Percentiles rank a stretch among this genome's conserved stretches.
Evolutionary conservation across 805 yeast genomes (phyloP).

Genomic region (Cyberlindnera nakhonratchasimensis): DNA sequence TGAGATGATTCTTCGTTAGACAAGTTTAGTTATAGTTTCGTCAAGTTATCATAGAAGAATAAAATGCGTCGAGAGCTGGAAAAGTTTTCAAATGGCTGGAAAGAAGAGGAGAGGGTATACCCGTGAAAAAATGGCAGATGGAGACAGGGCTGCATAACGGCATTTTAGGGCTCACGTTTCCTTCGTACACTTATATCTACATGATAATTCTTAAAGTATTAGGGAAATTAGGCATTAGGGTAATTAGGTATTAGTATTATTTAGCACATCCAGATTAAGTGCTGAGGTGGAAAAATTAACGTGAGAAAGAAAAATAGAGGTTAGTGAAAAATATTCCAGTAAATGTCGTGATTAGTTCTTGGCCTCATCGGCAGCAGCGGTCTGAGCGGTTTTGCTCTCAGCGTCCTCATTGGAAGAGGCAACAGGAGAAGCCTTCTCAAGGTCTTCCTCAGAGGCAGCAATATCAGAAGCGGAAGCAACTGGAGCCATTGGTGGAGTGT

Average conservation of each 20-base stretch:
- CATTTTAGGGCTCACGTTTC: not conserved
- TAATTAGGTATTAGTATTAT: not conserved
- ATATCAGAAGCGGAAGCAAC: not conserved
- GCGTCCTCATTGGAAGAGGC: constrained; percentile 3
- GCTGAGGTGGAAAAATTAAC: not conserved
- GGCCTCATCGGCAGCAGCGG: not conserved
- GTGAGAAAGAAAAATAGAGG: not conserved
- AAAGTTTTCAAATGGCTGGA: not conserved
- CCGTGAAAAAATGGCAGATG: constrained; percentile 3
- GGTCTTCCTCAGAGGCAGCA: constrained; percentile 1
- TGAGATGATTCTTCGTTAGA: no score
- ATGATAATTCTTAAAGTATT: no score
- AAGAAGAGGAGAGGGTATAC: not conserved
- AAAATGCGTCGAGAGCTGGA: not conserved
- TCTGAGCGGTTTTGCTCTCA: not conserved
- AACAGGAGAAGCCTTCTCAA: constrained; percentile 2
- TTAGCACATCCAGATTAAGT: not conserved
- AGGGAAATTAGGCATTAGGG: not conserved
- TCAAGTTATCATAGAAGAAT: not conserved
- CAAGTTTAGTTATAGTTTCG: not conserved
- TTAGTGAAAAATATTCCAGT: no score
- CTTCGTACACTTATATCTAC: no score
- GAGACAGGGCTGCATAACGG: not conserved
- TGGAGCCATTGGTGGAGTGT: not conserved
- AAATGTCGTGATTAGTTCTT: constrained; percentile 2